phyloP scores from a whole-genome alignment of 441 rosid genomes.

The Brassica balearica region DNA sequence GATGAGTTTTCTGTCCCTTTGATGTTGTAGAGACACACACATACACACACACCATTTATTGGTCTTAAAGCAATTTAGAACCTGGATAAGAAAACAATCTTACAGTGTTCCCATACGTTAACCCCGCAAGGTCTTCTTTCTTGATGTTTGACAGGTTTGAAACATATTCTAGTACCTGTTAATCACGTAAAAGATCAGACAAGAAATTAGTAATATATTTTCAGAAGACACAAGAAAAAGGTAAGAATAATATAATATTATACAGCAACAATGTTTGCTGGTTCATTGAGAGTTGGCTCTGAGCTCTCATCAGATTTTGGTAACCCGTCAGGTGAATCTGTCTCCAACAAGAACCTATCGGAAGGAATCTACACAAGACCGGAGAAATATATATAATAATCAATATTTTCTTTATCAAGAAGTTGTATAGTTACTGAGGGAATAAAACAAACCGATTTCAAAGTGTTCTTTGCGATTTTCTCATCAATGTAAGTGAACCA shows the following conservation, averaged over 20 bases:
- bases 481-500: conserved; percentile 74
- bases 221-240: background rate
- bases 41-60: conserved; percentile 9
- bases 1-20: background rate
- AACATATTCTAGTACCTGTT: conserved; percentile 73
- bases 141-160: conserved; percentile 67
- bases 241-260: conserved; percentile 21
- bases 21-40: background rate
- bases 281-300: conserved; percentile 76
- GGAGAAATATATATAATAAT: conserved; percentile 13
- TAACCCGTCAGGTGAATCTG: conserved; percentile 92
- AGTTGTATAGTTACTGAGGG: background rate
- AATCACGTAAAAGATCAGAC: background rate
- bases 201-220: background rate
- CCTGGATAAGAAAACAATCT: conserved; percentile 72
- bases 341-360: conserved; percentile 83
- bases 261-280: conserved; percentile 78
- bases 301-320: conserved; percentile 58
- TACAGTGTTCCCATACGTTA: conserved; percentile 66
- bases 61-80: conserved; percentile 50
- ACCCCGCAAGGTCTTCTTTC: conserved; percentile 71
- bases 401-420: background rate
- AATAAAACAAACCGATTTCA: conserved; percentile 61
- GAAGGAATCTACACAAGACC: conserved; percentile 58
- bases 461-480: conserved; percentile 70